Conservation (phyloP, 352 stramenopile species). For the Elongisporangium prolatum region DNA sequence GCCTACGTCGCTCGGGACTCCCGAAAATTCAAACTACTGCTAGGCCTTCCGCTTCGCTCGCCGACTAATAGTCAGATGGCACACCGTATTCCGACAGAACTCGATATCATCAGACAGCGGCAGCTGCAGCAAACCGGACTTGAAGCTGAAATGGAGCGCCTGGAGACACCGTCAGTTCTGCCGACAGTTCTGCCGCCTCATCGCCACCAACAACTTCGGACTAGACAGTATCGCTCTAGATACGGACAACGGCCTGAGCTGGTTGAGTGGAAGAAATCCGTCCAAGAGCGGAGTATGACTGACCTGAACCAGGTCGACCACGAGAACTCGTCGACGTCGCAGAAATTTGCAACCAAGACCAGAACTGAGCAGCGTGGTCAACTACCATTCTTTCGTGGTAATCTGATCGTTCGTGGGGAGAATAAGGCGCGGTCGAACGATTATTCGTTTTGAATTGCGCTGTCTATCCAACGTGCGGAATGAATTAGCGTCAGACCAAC, state of each 20-base stretch:
- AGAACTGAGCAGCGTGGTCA: constrained; percentile 25
- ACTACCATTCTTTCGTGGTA: constrained; percentile 68
- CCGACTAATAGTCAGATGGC: constrained; percentile 19
- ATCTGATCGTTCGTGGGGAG: constrained; percentile 55
- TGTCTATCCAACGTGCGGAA: no score
- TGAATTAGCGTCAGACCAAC: no score
- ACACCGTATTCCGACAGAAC: constrained; percentile 30
- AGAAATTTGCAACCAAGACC: constrained; percentile 16
- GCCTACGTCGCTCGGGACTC: constrained; percentile 51
- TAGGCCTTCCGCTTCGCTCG: constrained; percentile 35
- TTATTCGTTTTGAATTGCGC: constrained; percentile 20
- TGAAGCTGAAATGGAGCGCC: constrained; percentile 18
- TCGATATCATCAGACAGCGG: constrained; percentile 30
- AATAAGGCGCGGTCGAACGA: constrained; percentile 38
- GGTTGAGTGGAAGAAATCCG: constrained; percentile 6
- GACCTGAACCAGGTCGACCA: constrained; percentile 7
- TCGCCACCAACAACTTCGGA: not conserved
- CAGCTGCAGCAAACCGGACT: constrained; percentile 15
- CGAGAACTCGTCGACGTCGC: not conserved
- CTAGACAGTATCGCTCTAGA: not conserved
- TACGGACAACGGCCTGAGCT: not conserved
- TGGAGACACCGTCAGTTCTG: constrained; percentile 8
- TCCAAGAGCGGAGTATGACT: not conserved
- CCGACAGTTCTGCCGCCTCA: not conserved
- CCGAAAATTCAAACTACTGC: constrained; percentile 45